Evolutionary conservation across 352 stramenopile genomes (phyloP), one percentile per base, ranked within the genome.

Genomic region (Pythium phragmitis): DNA sequence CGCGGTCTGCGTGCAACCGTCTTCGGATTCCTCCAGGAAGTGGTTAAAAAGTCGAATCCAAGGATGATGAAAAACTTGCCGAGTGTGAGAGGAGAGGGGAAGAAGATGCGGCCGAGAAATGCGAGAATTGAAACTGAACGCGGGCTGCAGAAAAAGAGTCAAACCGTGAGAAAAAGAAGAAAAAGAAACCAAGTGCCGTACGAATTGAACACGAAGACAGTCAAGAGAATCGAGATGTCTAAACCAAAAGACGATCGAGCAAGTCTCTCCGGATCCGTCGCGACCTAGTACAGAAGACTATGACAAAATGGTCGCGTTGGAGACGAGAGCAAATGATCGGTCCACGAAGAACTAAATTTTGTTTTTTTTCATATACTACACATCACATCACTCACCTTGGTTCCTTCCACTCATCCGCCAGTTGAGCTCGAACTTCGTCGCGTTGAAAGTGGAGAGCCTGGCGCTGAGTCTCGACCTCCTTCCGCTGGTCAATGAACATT

Each of bases 41-140:
- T 70, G 63, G 57, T 60, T 65, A 70, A 60, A 39, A 63, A 60
- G 54, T 69, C 62, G 49, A 69, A 69, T 68, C 51, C 50, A 68
- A 60, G 54, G 48, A 52, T 68, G 53, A 46, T 59, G 36, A 60
- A 60, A 59, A 61, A 56, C 42, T 19, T 23, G 36, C 21, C 16
- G 41, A 54, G 19, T 39, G 28, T n/a, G n/a, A 28, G 30, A 41
- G 33, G 33, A 39, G 33, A 43, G 14, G 43, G 33, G 42, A 45
- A 55, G 28, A 46, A 46, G 17, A 21, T 58, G 56, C 63, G 49
- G 63, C 48, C 46, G 39, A 63, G 55, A 70, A 70, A 70, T 70
- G 63, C 63, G 63, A 64, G 48, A 69, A 69, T 23, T 64, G 37
- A 58, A 58, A 59, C 8, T 62, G 54, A 50, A 46, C 53, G 61